Evolutionary conservation across 106 monocot species (phyloP).

Genomic region (Dendrobium catenatum): DNA sequence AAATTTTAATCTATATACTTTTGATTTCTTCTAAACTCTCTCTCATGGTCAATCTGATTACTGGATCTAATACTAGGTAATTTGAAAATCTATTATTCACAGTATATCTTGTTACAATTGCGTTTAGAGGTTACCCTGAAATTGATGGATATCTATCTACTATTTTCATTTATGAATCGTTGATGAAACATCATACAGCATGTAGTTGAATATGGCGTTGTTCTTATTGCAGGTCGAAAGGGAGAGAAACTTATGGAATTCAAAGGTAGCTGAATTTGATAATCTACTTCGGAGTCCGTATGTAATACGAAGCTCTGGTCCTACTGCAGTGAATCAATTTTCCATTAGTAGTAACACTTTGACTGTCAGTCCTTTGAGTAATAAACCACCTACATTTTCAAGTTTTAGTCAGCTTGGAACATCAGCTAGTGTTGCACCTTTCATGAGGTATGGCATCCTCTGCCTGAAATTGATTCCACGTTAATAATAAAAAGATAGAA

Average conservation of each 20-base stretch:
- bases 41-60: too few relatives aligned
- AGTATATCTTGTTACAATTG: too few relatives aligned
- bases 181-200: neutral
- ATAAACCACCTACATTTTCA: conserved; percentile 34
- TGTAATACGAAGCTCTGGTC: conserved; percentile 18
- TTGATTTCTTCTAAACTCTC: too few relatives aligned
- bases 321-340: conserved; percentile 14
- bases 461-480: neutral
- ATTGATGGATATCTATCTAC: neutral
- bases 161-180: neutral
- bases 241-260: conserved; percentile 73
- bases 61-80: too few relatives aligned
- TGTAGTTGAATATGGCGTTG: neutral
- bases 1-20: too few relatives aligned
- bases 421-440: conserved; percentile 33
- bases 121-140: neutral
- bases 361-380: conserved; percentile 24
- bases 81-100: too few relatives aligned
- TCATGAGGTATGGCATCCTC: conserved; percentile 25
- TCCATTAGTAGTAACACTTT: conserved; percentile 20
- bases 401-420: conserved; percentile 71
- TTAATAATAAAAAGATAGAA: neutral
- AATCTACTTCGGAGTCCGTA: conserved; percentile 57
- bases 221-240: conserved; percentile 66
- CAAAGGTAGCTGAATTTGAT: conserved; percentile 79